Evolutionary conservation across 2,329 filamentous ascomycete species (phyloP).

Genomic region (Hymenoscyphus repandus): DNA sequence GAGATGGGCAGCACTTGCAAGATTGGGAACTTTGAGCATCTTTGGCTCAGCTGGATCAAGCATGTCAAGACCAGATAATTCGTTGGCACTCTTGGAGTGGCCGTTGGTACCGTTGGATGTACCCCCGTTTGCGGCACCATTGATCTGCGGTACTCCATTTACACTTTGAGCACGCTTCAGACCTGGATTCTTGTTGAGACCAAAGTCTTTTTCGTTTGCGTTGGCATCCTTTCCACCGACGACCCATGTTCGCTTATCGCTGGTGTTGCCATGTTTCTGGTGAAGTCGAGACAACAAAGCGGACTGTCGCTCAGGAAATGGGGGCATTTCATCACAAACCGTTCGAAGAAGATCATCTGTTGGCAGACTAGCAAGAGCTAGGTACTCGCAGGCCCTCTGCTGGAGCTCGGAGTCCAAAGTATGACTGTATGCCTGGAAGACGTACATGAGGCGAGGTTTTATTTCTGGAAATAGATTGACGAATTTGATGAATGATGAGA

Average conservation of each 20-base stretch:
- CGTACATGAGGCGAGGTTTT: constrained; percentile 85
- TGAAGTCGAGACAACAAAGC: constrained; percentile 87
- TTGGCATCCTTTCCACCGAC: constrained; percentile 97
- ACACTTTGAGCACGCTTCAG: constrained; percentile 82
- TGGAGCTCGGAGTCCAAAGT: constrained; percentile 93
- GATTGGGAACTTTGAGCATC: constrained; percentile 63
- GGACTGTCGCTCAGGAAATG: constrained; percentile 91
- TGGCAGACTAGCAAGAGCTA: constrained; percentile 76
- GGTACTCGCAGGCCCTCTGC: constrained; percentile 92
- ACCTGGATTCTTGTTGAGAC: constrained; percentile 72
- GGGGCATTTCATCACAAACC: constrained; percentile 97
- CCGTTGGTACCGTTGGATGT: constrained; percentile 45
- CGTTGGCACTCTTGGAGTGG: constrained; percentile 48
- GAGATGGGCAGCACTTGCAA: constrained; percentile 86
- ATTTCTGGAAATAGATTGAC: constrained; percentile 98
- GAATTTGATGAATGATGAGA: constrained; percentile 95
- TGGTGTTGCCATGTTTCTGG: constrained; percentile 88
- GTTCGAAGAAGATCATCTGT: constrained; percentile 90
- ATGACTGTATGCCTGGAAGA: constrained; percentile 90
- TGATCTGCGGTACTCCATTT: constrained; percentile 36
- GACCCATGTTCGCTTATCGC: constrained; percentile 94
- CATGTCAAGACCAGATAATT: constrained; percentile 81
- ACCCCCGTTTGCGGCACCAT: constrained; percentile 40
- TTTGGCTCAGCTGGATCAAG: constrained; percentile 53
- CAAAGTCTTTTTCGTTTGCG: constrained; percentile 70